phyloP scores from a whole-genome alignment of 345 rosid species.

The Euphorbia pulcherrima region DNA sequence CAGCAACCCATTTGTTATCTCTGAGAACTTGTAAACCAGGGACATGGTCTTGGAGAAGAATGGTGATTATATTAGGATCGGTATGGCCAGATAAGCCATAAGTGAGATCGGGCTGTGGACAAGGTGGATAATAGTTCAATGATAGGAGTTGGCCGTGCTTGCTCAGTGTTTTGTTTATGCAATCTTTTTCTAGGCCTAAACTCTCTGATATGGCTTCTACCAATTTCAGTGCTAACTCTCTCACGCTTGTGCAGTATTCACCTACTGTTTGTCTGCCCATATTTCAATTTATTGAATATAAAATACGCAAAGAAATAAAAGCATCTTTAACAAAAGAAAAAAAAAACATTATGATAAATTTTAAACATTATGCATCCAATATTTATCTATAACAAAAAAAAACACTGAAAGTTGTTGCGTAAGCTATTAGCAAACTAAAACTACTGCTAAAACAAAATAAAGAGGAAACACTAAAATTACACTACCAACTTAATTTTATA shows the following conservation, averaged over 20 bases:
- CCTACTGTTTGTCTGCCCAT: constrained; percentile 44
- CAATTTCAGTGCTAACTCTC: constrained; percentile 45
- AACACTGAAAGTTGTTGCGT: too few relatives aligned
- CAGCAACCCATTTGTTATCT: constrained; percentile 60
- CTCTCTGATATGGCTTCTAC: constrained; percentile 77
- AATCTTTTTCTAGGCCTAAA: constrained; percentile 52
- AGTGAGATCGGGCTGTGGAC: constrained; percentile 76
- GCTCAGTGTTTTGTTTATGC: constrained; percentile 33
- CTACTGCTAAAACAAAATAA: too few relatives aligned
- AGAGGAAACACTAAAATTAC: too few relatives aligned
- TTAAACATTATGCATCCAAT: too few relatives aligned
- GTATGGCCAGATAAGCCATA: constrained; percentile 72
- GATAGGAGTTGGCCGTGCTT: constrained; percentile 79
- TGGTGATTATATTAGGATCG: constrained; percentile 59
- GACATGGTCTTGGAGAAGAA: constrained; percentile 74
- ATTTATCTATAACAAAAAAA: too few relatives aligned
- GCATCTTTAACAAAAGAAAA: too few relatives aligned
- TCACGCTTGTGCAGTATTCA: constrained; percentile 49
- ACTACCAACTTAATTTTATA: too few relatives aligned
- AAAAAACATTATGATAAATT: too few relatives aligned
- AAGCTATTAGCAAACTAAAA: too few relatives aligned
- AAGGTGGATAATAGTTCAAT: constrained; percentile 74
- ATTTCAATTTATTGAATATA: not conserved
- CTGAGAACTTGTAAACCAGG: constrained; percentile 64
- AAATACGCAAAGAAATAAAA: too few relatives aligned